Percentiles rank a stretch among this genome's conserved stretches.
Conservation (phyloP, 2,329 filamentous ascomycete genomes). For the Mycogone perniciosa region DNA sequence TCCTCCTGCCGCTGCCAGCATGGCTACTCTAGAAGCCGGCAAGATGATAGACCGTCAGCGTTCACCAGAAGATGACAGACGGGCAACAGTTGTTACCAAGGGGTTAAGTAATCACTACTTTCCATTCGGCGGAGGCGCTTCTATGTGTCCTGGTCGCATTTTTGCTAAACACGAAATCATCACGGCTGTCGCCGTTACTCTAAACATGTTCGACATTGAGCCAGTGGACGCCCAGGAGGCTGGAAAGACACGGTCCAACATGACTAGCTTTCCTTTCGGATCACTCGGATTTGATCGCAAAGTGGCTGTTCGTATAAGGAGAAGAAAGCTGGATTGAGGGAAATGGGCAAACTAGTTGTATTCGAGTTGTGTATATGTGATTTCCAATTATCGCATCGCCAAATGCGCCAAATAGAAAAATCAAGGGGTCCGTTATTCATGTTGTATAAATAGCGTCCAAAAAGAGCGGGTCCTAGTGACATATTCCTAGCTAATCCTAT, state of each 20-base stretch:
- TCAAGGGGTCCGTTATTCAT: no score
- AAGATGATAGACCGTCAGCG: background rate
- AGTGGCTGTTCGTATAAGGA: background rate
- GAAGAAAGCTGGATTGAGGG: background rate
- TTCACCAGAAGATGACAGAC: background rate
- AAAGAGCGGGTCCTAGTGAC: no score
- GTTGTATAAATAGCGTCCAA: no score
- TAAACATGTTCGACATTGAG: background rate
- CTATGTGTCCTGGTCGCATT: background rate
- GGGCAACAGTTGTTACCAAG: background rate
- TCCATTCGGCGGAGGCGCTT: background rate
- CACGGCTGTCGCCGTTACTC: background rate
- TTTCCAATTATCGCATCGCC: no score
- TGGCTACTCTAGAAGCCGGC: no score
- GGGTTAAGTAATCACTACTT: background rate
- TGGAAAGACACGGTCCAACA: background rate
- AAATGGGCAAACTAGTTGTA: no score
- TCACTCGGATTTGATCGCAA: background rate
- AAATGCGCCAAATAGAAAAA: no score
- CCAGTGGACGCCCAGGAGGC: background rate
- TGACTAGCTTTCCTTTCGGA: background rate
- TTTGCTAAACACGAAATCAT: background rate
- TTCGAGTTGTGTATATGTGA: no score
- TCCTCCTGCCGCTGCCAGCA: no score
- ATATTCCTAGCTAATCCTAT: no score